These are phyloP conservation scores for Pestalotiopsis sp. DNA, from an alignment of 2,329 filamentous ascomycete genomes.

Conservation along the genomic window DNA sequence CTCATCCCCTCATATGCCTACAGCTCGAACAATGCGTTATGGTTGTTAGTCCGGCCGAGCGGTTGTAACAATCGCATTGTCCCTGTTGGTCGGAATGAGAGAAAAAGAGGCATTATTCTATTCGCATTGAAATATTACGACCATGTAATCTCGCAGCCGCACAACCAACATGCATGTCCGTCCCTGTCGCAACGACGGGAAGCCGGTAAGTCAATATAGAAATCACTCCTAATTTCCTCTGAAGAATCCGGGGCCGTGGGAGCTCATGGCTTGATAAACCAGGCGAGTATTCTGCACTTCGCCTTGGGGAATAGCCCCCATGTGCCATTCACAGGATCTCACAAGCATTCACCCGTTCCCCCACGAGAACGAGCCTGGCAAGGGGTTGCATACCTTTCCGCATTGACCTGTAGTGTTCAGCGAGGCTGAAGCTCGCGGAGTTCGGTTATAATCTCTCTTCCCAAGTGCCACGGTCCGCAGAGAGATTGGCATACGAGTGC, in stretches of 20 bases:
- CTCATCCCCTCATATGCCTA: background rate
- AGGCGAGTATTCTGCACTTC: background rate
- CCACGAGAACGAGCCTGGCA: background rate
- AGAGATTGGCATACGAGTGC: background rate
- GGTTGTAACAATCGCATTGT: background rate
- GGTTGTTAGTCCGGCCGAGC: background rate
- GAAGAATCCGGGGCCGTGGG: background rate
- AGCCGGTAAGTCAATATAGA: background rate
- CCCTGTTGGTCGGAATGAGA: background rate
- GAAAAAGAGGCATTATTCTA: background rate
- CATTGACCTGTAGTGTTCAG: background rate
- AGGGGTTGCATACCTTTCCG: slow-evolving; percentile 4
- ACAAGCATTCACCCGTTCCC: background rate
- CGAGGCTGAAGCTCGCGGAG: background rate
- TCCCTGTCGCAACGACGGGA: background rate
- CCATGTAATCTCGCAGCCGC: background rate
- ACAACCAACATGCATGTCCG: background rate
- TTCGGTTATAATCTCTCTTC: background rate
- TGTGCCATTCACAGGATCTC: background rate
- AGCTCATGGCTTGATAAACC: background rate
- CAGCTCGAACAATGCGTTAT: background rate
- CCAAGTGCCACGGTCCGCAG: background rate
- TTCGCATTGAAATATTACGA: background rate
- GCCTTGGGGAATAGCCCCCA: background rate
- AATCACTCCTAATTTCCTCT: background rate